Percentiles rank a stretch among this genome's conserved stretches.
Conservation (phyloP, 768 basidiomycete genomes). For the Psilocybe cyanescens region DNA sequence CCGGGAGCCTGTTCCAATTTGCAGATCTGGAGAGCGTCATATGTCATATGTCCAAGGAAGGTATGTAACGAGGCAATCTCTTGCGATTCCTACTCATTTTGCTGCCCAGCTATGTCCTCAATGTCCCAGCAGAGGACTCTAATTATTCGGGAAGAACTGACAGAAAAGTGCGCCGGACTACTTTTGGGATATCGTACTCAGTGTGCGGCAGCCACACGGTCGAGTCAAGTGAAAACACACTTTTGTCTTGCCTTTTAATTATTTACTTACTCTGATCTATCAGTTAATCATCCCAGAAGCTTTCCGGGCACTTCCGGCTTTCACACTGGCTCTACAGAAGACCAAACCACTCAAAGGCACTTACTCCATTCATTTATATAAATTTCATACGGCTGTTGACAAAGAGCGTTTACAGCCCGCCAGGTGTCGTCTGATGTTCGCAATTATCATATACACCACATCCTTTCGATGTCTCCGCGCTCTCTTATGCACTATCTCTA, state of each 20-base stretch:
- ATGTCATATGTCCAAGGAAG: constrained; percentile 74
- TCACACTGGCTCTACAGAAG: constrained; percentile 82
- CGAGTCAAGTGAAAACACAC: constrained; percentile 68
- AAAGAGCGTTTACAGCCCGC: constrained; percentile 52
- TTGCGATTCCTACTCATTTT: background rate
- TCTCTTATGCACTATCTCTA: constrained; percentile 81
- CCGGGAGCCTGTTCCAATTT: constrained; percentile 89
- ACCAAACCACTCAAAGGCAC: constrained; percentile 92
- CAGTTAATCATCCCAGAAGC: constrained; percentile 96
- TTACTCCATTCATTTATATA: constrained; percentile 5
- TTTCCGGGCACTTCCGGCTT: constrained; percentile 85
- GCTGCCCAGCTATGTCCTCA: constrained; percentile 65
- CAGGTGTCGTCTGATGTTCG: constrained; percentile 94
- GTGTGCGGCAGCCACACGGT: constrained; percentile 79
- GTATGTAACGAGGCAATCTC: constrained; percentile 43
- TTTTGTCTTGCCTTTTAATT: too few relatives aligned
- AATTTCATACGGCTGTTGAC: background rate
- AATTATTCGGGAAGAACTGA: constrained; percentile 83
- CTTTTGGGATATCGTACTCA: constrained; percentile 86
- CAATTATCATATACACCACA: constrained; percentile 79
- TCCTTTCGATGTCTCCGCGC: constrained; percentile 72
- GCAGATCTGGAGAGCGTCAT: constrained; percentile 90
- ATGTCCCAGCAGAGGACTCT: constrained; percentile 63
- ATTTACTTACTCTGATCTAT: background rate
- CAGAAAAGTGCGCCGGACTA: constrained; percentile 81